Evolutionary conservation across 2,329 filamentous ascomycete genomes (phyloP).

Genomic region (Colletotrichum tofieldiae): DNA sequence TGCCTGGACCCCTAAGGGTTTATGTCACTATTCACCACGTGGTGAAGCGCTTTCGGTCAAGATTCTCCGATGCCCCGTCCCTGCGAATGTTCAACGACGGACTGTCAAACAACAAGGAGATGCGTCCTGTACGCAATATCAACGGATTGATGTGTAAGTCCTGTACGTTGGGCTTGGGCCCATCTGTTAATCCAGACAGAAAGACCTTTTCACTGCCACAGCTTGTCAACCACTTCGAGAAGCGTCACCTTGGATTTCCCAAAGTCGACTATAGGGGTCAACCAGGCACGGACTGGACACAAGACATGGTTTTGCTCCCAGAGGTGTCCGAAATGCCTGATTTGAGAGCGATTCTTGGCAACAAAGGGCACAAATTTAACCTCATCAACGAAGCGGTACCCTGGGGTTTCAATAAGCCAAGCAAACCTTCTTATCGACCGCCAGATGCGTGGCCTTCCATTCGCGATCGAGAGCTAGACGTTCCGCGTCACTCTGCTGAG

Average conservation of each 20-base stretch:
- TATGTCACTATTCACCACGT: conserved; percentile 76
- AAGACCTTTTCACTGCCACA: conserved; percentile 70
- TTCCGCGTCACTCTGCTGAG: neutral
- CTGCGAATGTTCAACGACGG: conserved; percentile 74
- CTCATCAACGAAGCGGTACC: conserved; percentile 59
- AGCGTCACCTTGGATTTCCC: conserved; percentile 50
- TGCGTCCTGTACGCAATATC: conserved; percentile 70
- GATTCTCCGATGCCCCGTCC: conserved; percentile 70
- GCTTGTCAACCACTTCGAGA: conserved; percentile 73
- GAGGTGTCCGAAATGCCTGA: conserved; percentile 51
- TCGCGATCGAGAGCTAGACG: neutral
- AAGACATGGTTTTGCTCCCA: conserved; percentile 63
- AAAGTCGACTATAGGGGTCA: neutral
- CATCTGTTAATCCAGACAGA: conserved; percentile 51
- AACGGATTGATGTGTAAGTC: conserved; percentile 70
- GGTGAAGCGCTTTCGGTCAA: conserved; percentile 69
- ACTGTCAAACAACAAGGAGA: conserved; percentile 69
- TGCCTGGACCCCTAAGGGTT: conserved; percentile 75
- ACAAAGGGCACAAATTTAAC: conserved; percentile 52
- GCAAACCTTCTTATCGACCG: neutral
- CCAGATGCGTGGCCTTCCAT: neutral
- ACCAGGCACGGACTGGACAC: conserved; percentile 59
- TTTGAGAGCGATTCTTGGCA: conserved; percentile 49
- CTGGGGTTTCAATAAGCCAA: conserved; percentile 47
- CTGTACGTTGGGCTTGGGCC: conserved; percentile 55